Evolutionary conservation across 2,329 filamentous ascomycete species (phyloP).

Genomic region (Pseudopyrenochaeta lycopersici): DNA sequence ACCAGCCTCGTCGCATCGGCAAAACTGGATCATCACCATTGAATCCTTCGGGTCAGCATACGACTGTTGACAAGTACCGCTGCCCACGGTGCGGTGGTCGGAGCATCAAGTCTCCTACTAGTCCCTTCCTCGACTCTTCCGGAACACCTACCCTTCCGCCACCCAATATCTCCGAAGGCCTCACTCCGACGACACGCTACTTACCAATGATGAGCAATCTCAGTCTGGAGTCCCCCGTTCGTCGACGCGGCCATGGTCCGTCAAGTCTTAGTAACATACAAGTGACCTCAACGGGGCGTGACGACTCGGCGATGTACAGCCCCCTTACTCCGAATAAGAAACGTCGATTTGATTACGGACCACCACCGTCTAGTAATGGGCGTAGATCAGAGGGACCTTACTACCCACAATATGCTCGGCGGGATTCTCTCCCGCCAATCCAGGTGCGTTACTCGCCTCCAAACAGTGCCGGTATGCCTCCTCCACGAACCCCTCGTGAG

Average conservation of each 20-base stretch:
- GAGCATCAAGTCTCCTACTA: slow-evolving; percentile 69
- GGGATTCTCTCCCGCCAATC: slow-evolving; percentile 46
- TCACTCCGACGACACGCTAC: slow-evolving; percentile 45
- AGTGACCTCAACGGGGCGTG: slow-evolving; percentile 30
- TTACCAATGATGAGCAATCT: slow-evolving; percentile 52
- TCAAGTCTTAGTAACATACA: slow-evolving; percentile 42
- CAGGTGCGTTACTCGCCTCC: slow-evolving; percentile 43
- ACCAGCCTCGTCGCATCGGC: slow-evolving; percentile 75
- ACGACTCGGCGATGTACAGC: slow-evolving; percentile 38
- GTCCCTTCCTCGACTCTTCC: slow-evolving; percentile 61
- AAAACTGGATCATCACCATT: slow-evolving; percentile 51
- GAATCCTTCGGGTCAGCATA: slow-evolving; percentile 40
- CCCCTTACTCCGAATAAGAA: slow-evolving; percentile 47
- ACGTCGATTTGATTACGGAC: slow-evolving; percentile 43
- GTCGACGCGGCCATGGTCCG: slow-evolving; percentile 32
- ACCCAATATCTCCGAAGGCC: slow-evolving; percentile 44
- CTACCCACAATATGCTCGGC: slow-evolving; percentile 42
- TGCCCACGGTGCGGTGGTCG: slow-evolving; percentile 78
- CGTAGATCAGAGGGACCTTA: slow-evolving; percentile 66
- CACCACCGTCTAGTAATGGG: slow-evolving; percentile 54
- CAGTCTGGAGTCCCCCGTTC: slow-evolving; percentile 49
- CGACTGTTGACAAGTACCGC: slow-evolving; percentile 56
- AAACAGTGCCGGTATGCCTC: slow-evolving; percentile 42
- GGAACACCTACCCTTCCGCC: slow-evolving; percentile 50
- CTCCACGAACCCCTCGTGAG: slow-evolving; percentile 44